Percentiles rank a stretch among this genome's conserved stretches.
These are phyloP conservation scores for Cudoniella acicularis DNA, from an alignment of 495 filamentous ascomycete genomes.

Conservation along the genomic window DNA sequence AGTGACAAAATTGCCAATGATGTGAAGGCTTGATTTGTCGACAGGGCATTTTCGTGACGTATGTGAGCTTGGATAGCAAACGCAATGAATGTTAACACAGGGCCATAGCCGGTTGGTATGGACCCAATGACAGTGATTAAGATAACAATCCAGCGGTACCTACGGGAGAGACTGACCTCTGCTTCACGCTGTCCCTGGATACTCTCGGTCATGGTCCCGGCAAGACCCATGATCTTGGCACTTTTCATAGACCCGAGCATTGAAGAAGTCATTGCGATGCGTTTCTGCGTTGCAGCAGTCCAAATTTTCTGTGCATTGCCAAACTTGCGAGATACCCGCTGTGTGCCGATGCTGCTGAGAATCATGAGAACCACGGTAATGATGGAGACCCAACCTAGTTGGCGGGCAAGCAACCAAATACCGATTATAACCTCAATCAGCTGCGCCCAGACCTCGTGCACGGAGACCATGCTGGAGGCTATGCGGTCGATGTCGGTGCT, in stretches of 20 bases:
- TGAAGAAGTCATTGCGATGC: conserved; percentile 25
- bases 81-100: too few relatives aligned
- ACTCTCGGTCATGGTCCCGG: conserved; percentile 7
- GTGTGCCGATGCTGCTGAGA: too few relatives aligned
- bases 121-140: too few relatives aligned
- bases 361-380: too few relatives aligned
- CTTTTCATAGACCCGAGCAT: conserved; percentile 30
- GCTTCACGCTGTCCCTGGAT: conserved; percentile 13
- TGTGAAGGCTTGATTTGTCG: too few relatives aligned
- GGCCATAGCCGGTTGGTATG: too few relatives aligned
- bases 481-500: background rate
- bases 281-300: conserved; percentile 31
- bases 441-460: conserved; percentile 15
- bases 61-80: too few relatives aligned
- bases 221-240: conserved; percentile 28
- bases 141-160: too few relatives aligned
- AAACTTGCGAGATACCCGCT: too few relatives aligned
- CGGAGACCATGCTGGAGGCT: background rate
- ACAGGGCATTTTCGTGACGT: too few relatives aligned
- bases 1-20: too few relatives aligned
- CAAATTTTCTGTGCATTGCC: conserved; percentile 16
- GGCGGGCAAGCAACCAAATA: conserved; percentile 7
- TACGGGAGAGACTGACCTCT: too few relatives aligned
- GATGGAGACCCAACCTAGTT: background rate
- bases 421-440: conserved; percentile 1